These are phyloP conservation scores for Neopestalotiopsis sp. DNA, from an alignment of 2,329 filamentous ascomycete species.

Conservation along the genomic window DNA sequence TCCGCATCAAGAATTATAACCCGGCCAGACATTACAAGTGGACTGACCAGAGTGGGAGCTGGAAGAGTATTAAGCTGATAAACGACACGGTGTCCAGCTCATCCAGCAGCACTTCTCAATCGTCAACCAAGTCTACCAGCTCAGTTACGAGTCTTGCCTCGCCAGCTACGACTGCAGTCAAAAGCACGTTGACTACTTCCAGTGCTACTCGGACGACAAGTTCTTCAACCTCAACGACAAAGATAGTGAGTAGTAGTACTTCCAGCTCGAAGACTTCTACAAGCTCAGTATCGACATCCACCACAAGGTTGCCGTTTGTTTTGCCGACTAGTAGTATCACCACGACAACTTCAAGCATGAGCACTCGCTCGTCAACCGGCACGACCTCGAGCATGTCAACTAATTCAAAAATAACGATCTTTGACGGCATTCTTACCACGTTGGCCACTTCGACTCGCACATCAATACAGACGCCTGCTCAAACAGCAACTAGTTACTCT, in stretches of 20 bases:
- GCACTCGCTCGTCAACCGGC: not conserved
- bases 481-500: not conserved
- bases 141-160: not conserved
- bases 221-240: not conserved
- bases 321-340: not conserved
- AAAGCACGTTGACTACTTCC: not conserved
- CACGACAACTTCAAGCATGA: not conserved
- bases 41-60: conserved; percentile 31
- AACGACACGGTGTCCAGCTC: conserved; percentile 4
- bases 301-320: not conserved
- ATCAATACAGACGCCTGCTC: not conserved
- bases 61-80: conserved; percentile 19
- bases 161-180: not conserved
- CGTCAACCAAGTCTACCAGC: not conserved
- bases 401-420: not conserved
- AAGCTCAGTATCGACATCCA: not conserved
- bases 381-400: not conserved
- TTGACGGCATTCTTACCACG: not conserved
- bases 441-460: not conserved
- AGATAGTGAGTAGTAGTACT: not conserved
- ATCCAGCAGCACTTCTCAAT: not conserved
- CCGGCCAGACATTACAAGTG: conserved; percentile 38
- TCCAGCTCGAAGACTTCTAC: not conserved
- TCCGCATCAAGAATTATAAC: conserved; percentile 40
- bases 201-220: not conserved